These are phyloP conservation scores for Talaromyces borbonicus DNA, from an alignment of 495 filamentous ascomycete species.

Conservation along the genomic window DNA sequence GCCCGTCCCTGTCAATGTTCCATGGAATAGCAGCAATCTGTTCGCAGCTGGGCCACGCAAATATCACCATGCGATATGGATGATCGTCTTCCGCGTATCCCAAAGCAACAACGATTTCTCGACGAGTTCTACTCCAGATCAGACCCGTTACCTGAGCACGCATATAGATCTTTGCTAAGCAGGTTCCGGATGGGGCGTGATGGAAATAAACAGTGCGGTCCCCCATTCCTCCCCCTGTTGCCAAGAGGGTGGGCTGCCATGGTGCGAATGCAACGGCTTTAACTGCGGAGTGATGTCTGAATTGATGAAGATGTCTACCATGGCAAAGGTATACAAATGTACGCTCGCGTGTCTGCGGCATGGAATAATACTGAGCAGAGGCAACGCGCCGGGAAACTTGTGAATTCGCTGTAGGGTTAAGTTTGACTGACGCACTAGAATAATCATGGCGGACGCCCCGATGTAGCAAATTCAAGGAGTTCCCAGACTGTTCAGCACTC, in stretches of 20 bases:
- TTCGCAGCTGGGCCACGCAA: constrained; percentile 87
- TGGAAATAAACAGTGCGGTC: constrained; percentile 95
- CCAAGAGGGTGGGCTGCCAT: constrained; percentile 80
- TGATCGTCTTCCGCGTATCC: constrained; percentile 96
- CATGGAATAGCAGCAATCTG: constrained; percentile 86
- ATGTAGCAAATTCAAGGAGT: background rate
- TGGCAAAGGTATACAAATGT: constrained; percentile 14
- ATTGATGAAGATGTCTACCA: constrained; percentile 59
- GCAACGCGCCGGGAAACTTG: background rate
- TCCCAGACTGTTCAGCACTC: background rate
- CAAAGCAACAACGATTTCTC: constrained; percentile 88
- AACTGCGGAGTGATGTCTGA: constrained; percentile 77
- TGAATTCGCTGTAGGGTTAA: too few relatives aligned
- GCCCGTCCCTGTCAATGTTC: constrained; percentile 23
- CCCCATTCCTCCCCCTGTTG: constrained; percentile 87
- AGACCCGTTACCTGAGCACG: constrained; percentile 88
- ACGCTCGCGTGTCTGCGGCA: too few relatives aligned
- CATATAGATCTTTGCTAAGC: constrained; percentile 83
- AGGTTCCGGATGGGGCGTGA: constrained; percentile 76
- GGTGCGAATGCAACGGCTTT: constrained; percentile 98
- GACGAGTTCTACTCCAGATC: constrained; percentile 77
- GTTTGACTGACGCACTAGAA: background rate
- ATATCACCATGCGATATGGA: constrained; percentile 82
- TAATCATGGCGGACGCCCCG: background rate
- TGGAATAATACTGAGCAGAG: background rate